Conservation (phyloP, 139 green algal species). For the Auxenochlorella pyrenoidosa region DNA sequence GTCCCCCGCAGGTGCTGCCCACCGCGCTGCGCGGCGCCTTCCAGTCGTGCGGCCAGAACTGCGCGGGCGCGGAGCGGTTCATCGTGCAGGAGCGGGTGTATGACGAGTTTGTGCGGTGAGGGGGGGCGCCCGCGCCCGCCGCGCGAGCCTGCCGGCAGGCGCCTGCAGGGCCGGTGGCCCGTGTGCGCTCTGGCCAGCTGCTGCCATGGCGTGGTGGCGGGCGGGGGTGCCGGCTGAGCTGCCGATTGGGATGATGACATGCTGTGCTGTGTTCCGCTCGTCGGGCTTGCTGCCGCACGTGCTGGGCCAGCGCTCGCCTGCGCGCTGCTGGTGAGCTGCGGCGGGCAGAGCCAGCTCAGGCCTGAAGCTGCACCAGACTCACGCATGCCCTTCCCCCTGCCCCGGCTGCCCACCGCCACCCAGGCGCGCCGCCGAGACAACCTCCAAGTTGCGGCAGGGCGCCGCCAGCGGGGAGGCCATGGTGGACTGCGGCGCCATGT, state of each 20-base stretch:
- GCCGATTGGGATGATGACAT: too few relatives aligned
- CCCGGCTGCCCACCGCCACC: not conserved
- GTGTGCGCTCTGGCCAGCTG: too few relatives aligned
- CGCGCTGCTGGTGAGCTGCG: not conserved
- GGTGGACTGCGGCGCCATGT: constrained; percentile 94
- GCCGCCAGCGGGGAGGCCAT: constrained; percentile 38
- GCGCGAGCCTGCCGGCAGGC: too few relatives aligned
- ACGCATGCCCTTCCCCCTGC: not conserved
- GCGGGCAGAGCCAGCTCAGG: too few relatives aligned
- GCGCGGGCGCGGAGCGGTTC: constrained; percentile 95
- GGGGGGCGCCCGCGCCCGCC: too few relatives aligned
- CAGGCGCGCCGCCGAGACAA: constrained; percentile 9
- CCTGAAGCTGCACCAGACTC: too few relatives aligned
- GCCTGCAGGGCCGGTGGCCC: too few relatives aligned
- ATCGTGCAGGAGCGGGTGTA: constrained; percentile 88
- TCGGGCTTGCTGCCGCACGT: too few relatives aligned
- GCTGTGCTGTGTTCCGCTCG: too few relatives aligned
- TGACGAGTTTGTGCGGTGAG: constrained; percentile 51
- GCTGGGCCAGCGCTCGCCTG: too few relatives aligned
- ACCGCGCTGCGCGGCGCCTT: constrained; percentile 89
- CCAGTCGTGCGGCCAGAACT: constrained; percentile 97
- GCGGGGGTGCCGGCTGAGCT: too few relatives aligned
- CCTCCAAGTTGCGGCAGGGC: constrained; percentile 48
- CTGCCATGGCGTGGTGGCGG: too few relatives aligned
- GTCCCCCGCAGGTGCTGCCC: constrained; percentile 73